phyloP scores from a whole-genome alignment of 2,329 filamentous ascomycete species.

The Septoria linicola region DNA sequence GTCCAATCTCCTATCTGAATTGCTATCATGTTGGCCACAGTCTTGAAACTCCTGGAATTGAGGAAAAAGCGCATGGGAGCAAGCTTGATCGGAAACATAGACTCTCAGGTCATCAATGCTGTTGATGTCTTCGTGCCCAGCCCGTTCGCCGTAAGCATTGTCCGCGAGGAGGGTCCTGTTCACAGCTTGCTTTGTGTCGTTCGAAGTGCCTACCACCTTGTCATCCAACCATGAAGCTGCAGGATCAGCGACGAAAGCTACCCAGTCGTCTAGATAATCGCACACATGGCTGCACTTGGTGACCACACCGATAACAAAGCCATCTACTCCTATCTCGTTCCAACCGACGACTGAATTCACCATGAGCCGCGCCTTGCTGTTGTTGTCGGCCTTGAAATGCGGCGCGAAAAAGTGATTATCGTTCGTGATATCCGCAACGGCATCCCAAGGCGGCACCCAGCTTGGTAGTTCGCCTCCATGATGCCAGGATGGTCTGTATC shows the following conservation, averaged over 20 bases:
- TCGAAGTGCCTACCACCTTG: not conserved
- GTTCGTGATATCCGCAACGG: not conserved
- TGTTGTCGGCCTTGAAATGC: not conserved
- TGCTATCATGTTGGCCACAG: not conserved
- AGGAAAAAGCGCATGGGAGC: not conserved
- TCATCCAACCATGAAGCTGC: not conserved
- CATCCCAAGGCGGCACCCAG: not conserved
- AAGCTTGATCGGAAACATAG: not conserved
- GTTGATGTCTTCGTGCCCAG: not conserved
- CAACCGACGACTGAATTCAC: not conserved
- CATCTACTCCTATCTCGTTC: not conserved
- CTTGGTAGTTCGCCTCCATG: not conserved
- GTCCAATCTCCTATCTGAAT: not conserved
- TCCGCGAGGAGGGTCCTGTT: not conserved
- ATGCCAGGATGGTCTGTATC: not conserved
- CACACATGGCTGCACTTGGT: not conserved
- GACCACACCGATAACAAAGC: not conserved
- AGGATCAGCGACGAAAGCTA: not conserved
- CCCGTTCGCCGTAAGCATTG: not conserved
- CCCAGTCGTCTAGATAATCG: not conserved
- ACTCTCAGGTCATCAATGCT: not conserved
- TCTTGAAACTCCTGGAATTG: not conserved
- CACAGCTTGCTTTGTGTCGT: not conserved
- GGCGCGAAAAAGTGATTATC: not conserved
- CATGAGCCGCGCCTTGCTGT: not conserved